Percentiles rank a stretch among this genome's conserved stretches.
Evolutionary conservation across 305 asterid genomes (phyloP).

Genomic region (Fraxinus dipetala): DNA sequence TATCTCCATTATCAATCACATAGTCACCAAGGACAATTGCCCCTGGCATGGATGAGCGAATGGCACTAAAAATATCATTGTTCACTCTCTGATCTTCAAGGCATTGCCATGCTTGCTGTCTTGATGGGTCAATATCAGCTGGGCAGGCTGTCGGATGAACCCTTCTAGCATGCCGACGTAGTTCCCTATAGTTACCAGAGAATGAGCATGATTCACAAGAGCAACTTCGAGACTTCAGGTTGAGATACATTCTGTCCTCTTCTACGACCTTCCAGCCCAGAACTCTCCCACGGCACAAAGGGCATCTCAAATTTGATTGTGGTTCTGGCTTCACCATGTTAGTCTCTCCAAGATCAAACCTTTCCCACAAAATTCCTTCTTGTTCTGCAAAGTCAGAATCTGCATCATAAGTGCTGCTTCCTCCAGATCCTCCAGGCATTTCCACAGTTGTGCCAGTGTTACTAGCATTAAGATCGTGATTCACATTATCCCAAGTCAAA

Average conservation of each 20-base stretch:
- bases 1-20: conserved; percentile 68
- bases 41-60: conserved; percentile 85
- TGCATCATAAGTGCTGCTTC: conserved; percentile 15
- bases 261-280: conserved; percentile 83
- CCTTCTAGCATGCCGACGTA: conserved; percentile 84
- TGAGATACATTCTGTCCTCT: conserved; percentile 72
- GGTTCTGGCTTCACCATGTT: conserved; percentile 37
- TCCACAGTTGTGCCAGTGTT: conserved; percentile 21
- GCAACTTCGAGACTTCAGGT: conserved; percentile 69
- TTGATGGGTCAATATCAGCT: conserved; percentile 74
- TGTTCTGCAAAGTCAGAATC: conserved; percentile 25
- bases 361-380: conserved; percentile 29
- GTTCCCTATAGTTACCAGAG: conserved; percentile 65
- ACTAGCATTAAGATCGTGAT: conserved; percentile 17
- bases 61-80: conserved; percentile 74
- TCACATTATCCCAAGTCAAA: conserved; percentile 21
- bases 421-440: conserved; percentile 29
- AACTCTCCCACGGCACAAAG: conserved; percentile 82
- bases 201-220: conserved; percentile 77
- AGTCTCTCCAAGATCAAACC: conserved; percentile 31
- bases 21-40: conserved; percentile 86
- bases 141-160: conserved; percentile 87
- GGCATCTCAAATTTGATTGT: conserved; percentile 59
- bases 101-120: conserved; percentile 77
- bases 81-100: conserved; percentile 76